Evolutionary conservation across 2,329 filamentous ascomycete genomes (phyloP), one percentile per base, ranked within the genome.

Genomic region (Cytospora mali): DNA sequence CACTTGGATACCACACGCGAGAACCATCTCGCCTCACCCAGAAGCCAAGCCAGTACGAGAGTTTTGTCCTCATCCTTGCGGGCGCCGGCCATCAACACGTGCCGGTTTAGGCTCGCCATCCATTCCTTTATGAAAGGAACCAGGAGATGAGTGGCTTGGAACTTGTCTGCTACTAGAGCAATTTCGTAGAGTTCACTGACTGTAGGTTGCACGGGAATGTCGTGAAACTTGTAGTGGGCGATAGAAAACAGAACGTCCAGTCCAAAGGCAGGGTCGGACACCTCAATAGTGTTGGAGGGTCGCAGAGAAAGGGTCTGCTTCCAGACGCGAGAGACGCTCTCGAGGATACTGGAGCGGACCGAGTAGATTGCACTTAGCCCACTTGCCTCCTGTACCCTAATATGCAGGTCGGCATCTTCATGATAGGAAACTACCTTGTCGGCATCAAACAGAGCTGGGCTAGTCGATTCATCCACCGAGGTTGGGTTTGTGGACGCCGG

Each of bases 191-290:
- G 62, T n/a, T 68, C 52, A 27, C 48, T 31, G n/a, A 68, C 49
- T 3, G 61, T 50, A 3, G 59, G 65, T 10, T 62, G 64, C 11
- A 25, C 13, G 1, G 65, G 65, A 13, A 71, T 49, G 14, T 68
- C 64, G 35, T 68, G 67, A 53, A 67, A 71, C 53, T 69, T 68
- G 61, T 66, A 68, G 49, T 71, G 69, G 11, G 66, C 65, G 21
- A 71, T 66, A 2, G 68, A 69, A 29, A 71, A 65, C 25, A 70
- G 35, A 18, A 68, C 39, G 18, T 68, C 66, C 14, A 71, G 29
- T 16, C 69, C 69, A 23, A 58, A 62, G 0, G 57, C 52, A n/a
- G 68, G 25, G 25, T 67, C 63, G 1, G 55, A 28, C 3, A 31
- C 18, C 25, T 55, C 59, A 11, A 48, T 13, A 33, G 66, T 56